Evolutionary conservation across 768 basidiomycete species (phyloP).

Genomic region (Podaxis carcinomalis): DNA sequence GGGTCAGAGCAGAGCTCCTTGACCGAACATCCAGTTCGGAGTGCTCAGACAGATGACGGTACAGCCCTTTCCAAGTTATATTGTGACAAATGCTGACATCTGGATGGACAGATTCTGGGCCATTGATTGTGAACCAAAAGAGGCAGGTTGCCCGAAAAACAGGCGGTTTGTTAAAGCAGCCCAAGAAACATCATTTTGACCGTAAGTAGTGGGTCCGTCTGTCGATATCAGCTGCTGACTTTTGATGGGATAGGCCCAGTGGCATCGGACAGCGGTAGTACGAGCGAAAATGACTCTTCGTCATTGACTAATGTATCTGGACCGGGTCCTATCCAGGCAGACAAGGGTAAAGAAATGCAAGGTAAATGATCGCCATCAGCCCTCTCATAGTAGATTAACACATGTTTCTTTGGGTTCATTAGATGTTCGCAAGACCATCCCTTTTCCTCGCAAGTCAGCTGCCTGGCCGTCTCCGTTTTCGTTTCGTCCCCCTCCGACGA

Average conservation of each 20-base stretch:
- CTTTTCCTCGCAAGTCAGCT: background rate
- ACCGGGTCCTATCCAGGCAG: background rate
- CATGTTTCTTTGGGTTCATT: background rate
- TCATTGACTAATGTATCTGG: background rate
- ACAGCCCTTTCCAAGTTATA: background rate
- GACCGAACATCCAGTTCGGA: background rate
- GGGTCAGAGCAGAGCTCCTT: background rate
- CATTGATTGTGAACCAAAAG: background rate
- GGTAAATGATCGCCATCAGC: background rate
- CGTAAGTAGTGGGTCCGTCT: background rate
- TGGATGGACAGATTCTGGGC: background rate
- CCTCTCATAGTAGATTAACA: background rate
- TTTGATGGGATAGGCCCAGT: background rate
- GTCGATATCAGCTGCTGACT: background rate
- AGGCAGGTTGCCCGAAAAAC: conserved; percentile 6
- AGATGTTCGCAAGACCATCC: background rate
- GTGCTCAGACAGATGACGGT: background rate
- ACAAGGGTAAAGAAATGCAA: background rate
- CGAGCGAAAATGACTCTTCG: background rate
- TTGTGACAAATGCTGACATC: background rate
- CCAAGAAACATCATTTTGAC: background rate
- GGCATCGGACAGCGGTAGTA: background rate
- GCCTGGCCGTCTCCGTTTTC: background rate
- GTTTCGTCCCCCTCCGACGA: background rate
- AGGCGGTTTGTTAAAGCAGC: background rate